Evolutionary conservation across 2,329 filamentous ascomycete genomes (phyloP).

Genomic region (Ceratocystis huliohia): DNA sequence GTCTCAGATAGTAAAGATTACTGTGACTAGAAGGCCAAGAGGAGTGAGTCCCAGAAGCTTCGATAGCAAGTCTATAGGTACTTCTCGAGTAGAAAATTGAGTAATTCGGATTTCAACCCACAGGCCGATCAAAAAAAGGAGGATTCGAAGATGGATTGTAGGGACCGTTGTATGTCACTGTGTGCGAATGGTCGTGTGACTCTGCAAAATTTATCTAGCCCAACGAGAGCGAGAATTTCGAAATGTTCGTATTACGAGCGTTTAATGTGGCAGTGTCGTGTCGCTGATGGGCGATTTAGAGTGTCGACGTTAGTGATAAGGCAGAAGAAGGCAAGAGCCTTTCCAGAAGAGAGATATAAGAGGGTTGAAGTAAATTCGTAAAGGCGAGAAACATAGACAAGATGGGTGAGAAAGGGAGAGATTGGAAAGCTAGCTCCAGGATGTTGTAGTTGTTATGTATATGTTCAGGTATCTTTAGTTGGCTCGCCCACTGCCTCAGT

Average conservation of each 20-base stretch:
- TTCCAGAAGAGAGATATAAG: not conserved
- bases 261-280: constrained; percentile 1
- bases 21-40: no score
- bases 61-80: no score
- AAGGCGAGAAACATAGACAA: not conserved
- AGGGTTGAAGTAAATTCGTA: not conserved
- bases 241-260: not conserved
- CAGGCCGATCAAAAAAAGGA: not conserved
- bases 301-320: not conserved
- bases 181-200: constrained; percentile 1
- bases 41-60: no score
- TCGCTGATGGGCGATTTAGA: not conserved
- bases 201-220: not conserved
- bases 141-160: not conserved
- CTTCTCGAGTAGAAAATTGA: not conserved
- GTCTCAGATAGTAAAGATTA: not conserved
- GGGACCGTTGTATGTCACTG: not conserved
- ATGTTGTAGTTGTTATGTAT: not conserved
- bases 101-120: not conserved
- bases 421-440: not conserved
- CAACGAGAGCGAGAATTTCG: not conserved
- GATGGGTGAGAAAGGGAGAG: not conserved
- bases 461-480: not conserved
- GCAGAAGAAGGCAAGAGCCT: not conserved
- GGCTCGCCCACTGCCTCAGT: constrained; percentile 6